Conservation (phyloP, 768 basidiomycete species). For the Gloeostereum incarnatum region DNA sequence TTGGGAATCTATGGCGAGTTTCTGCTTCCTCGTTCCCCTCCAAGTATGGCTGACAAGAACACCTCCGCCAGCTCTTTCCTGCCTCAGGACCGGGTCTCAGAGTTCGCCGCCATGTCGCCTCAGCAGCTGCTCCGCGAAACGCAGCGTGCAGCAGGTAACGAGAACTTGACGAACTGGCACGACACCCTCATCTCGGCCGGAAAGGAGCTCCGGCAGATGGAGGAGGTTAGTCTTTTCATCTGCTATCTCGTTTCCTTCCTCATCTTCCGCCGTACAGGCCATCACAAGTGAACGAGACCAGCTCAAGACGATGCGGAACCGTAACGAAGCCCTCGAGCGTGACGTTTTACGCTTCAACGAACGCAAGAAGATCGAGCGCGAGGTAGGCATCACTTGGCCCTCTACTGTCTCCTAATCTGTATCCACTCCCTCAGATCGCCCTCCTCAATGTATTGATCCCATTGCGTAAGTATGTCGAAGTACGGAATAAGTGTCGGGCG, state of each 20-base stretch:
- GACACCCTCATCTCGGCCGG: constrained; percentile 62
- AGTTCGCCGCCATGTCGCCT: constrained; percentile 87
- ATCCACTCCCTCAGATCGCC: constrained; percentile 42
- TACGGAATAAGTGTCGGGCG: constrained; percentile 36
- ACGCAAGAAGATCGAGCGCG: constrained; percentile 59
- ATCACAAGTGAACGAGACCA: constrained; percentile 45
- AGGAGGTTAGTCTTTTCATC: constrained; percentile 35
- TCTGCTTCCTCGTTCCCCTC: constrained; percentile 3
- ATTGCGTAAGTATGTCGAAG: constrained; percentile 56
- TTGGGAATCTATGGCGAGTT: constrained; percentile 84
- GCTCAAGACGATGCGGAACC: constrained; percentile 53
- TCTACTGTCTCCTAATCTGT: too few species aligned
- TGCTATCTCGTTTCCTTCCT: not conserved
- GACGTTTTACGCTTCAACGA: constrained; percentile 77
- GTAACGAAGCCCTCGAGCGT: constrained; percentile 67
- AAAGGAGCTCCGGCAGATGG: constrained; percentile 43
- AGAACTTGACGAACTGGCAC: constrained; percentile 73
- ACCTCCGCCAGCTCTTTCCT: constrained; percentile 62
- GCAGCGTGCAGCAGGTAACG: constrained; percentile 84
- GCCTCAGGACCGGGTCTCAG: constrained; percentile 92
- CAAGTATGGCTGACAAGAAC: not conserved
- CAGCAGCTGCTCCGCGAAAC: constrained; percentile 80
- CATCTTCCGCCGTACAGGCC: constrained; percentile 21
- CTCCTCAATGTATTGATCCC: constrained; percentile 61
- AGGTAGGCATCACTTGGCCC: constrained; percentile 28